Evolutionary conservation across 148 eudicot genomes (phyloP), one percentile per base, ranked within the genome.

Genomic region (Chenopodium quinoa): DNA sequence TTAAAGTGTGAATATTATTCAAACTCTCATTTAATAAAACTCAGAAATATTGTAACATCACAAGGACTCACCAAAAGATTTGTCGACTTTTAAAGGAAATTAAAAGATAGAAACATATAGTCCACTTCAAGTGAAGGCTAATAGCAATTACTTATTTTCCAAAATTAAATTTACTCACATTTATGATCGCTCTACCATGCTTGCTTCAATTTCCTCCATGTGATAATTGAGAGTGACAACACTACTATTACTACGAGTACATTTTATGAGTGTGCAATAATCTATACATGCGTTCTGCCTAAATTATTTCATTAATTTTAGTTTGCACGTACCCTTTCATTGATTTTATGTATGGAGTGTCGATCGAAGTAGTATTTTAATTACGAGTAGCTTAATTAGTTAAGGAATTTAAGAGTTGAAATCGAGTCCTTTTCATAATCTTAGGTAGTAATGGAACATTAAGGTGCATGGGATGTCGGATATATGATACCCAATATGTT

Each of bases 21-120:
- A 75, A 75, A 52, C 11, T 29, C 12, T 54, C 64, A 75, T 25
- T 75, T 50, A 75, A 54, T 50, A 50, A 22, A 75, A 50, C 64
- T 52, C 64, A 13, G 40, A 75, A 54, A 62, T 4, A 62, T 20
- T 20, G 27, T 7, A 20, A 62, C 66, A 14, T 56, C 66, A 1
- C 9, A 62, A 62, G 27, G 66, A 62, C 62, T 56, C 2, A 3
- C n/a, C 25, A 62, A 62, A n/a, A 62, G 66, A 62, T 20, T 9
- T 62, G 66, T 5, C n/a, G n/a, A 62, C 66, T 2, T 22, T 62
- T 0, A 9, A 62, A n/a, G 63, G 63, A 58, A 50, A 50, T 5
- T 12, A 10, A 14, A 52, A 16, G 22, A 17, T 17, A 56, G 62
- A 56, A 2, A 56, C 0, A 17, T 17, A 56, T 56, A 56, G 20